Evolutionary conservation across 2,329 filamentous ascomycete species (phyloP).

Genomic region (Hyphodiscus sp.): DNA sequence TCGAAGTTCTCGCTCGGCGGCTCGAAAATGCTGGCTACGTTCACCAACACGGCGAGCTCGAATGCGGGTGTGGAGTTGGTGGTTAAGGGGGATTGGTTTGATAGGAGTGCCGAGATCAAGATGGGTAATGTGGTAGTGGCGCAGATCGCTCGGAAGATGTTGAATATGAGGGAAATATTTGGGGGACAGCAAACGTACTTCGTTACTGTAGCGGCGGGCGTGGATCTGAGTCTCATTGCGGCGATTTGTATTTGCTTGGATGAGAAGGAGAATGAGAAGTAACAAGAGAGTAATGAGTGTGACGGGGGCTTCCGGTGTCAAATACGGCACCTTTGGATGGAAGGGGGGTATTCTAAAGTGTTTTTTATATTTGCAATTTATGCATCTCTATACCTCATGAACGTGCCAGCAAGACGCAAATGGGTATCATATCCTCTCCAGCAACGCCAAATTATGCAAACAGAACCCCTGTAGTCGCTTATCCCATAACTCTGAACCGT

Average conservation of each 20-base stretch:
- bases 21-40: constrained; percentile 50
- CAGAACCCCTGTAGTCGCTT: neutral
- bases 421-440: neutral
- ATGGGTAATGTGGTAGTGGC: constrained; percentile 45
- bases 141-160: constrained; percentile 48
- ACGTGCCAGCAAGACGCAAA: neutral
- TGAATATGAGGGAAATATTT: constrained; percentile 51
- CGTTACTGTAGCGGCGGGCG: constrained; percentile 55
- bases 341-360: neutral
- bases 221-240: constrained; percentile 59
- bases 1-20: constrained; percentile 34
- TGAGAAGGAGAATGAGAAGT: constrained; percentile 51
- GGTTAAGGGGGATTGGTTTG: constrained; percentile 57
- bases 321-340: neutral
- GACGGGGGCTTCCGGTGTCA: too few relatives aligned
- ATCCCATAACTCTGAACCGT: neutral
- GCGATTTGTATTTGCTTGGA: constrained; percentile 64
- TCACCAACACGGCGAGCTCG: constrained; percentile 40
- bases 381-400: neutral
- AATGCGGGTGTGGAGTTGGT: constrained; percentile 40
- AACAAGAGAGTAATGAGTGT: neutral
- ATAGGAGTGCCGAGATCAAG: constrained; percentile 50
- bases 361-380: neutral
- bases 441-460: neutral
- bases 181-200: constrained; percentile 60